phyloP scores from a whole-genome alignment of 805 yeast genomes.

The Candida suzukii region DNA sequence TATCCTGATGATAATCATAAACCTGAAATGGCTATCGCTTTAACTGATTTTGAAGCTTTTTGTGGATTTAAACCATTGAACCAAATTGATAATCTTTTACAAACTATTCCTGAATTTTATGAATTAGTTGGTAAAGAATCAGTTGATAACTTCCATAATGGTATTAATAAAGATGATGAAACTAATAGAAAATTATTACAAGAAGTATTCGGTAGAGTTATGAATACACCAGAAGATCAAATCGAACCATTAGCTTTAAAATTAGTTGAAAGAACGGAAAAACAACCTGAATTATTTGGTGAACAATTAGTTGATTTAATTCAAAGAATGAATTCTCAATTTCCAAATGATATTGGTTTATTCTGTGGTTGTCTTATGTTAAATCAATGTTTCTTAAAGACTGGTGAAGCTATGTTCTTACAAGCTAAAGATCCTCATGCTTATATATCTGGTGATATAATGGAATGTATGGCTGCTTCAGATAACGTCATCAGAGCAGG shows the following conservation, averaged over 20 bases:
- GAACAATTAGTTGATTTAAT: constrained; percentile 63
- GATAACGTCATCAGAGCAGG: constrained; percentile 99
- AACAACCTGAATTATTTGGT: constrained; percentile 52
- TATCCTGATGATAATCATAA: constrained; percentile 98
- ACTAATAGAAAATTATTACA: constrained; percentile 62
- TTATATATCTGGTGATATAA: constrained; percentile 92
- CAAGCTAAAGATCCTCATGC: constrained; percentile 99
- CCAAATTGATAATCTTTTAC: constrained; percentile 63
- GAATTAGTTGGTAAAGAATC: constrained; percentile 60
- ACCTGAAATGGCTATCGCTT: constrained; percentile 99
- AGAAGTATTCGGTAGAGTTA: constrained; percentile 69
- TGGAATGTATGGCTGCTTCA: constrained; percentile 99
- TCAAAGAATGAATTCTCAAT: constrained; percentile 73
- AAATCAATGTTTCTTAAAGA: constrained; percentile 73
- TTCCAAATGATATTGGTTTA: constrained; percentile 89
- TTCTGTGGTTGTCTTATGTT: constrained; percentile 92
- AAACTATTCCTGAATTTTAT: constrained; percentile 69
- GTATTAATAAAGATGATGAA: constrained; percentile 39
- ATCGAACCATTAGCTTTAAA: constrained; percentile 52
- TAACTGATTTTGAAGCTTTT: constrained; percentile 93
- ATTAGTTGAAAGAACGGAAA: constrained; percentile 58
- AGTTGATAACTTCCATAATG: constrained; percentile 44
- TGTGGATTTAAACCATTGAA: constrained; percentile 94
- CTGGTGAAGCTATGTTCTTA: constrained; percentile 95
- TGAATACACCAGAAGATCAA: constrained; percentile 67